A percentile compares a stretch with the other conserved stretches of the same genome.
phyloP scores from a whole-genome alignment of 805 yeast genomes.

The Yamadazyma nakazawae region DNA sequence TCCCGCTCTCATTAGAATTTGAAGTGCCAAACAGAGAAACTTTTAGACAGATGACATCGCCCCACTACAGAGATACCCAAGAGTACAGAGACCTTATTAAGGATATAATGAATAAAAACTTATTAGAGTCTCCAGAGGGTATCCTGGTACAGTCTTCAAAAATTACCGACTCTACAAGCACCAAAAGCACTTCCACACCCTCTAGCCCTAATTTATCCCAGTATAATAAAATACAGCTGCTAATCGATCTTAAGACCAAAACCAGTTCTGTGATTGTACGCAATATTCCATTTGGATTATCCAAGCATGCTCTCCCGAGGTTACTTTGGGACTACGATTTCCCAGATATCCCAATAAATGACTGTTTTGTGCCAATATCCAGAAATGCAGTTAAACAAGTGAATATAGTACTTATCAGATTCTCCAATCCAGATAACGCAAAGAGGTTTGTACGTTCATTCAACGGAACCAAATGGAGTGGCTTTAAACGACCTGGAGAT shows the following conservation, averaged over 20 bases:
- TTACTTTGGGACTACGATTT: slow-evolving; percentile 52
- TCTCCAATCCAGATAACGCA: slow-evolving; percentile 46
- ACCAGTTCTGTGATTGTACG: slow-evolving; percentile 35
- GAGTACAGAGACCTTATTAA: not conserved
- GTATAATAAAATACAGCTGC: slow-evolving; percentile 2
- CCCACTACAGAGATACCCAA: slow-evolving; percentile 12
- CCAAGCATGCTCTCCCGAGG: slow-evolving; percentile 32
- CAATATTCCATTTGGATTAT: slow-evolving; percentile 47
- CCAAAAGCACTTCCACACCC: no score
- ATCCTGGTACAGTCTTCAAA: not conserved
- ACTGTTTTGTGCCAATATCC: slow-evolving; percentile 18
- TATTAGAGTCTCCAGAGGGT: not conserved
- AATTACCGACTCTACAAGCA: not conserved
- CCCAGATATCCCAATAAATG: slow-evolving; percentile 18
- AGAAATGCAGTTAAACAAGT: slow-evolving; percentile 27
- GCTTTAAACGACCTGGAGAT: not conserved
- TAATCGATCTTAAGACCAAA: slow-evolving; percentile 19
- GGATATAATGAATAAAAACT: not conserved
- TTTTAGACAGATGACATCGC: slow-evolving; percentile 29
- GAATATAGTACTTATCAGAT: slow-evolving; percentile 36
- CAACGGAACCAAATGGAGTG: slow-evolving; percentile 48
- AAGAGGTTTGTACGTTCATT: slow-evolving; percentile 47
- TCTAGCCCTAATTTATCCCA: not conserved
- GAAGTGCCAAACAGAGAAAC: slow-evolving; percentile 18
- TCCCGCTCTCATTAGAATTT: slow-evolving; percentile 45